A percentile compares a stretch with the other conserved stretches of the same genome.
Conservation (phyloP, 164 flowering plant genomes). For the Vitis rupestris region DNA sequence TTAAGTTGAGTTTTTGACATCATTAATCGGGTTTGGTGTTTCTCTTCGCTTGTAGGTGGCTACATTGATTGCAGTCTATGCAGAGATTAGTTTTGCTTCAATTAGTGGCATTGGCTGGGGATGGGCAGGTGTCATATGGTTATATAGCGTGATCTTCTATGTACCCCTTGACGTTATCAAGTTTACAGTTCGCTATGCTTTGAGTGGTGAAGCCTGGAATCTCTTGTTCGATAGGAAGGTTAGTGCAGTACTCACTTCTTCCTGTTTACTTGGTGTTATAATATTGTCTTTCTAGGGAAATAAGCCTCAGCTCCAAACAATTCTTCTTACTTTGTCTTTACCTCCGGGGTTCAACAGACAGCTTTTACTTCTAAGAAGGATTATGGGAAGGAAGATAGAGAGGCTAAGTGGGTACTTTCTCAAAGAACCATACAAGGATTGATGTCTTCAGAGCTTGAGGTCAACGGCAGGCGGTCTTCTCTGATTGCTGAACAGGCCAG, state of each 20-base stretch:
- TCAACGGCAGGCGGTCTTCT: constrained; percentile 47
- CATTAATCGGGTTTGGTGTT: neutral
- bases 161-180: constrained; percentile 74
- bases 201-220: constrained; percentile 86
- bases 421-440: constrained; percentile 70
- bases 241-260: constrained; percentile 10
- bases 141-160: constrained; percentile 73
- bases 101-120: constrained; percentile 85
- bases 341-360: constrained; percentile 43
- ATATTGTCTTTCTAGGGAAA: neutral
- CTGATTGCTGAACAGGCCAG: constrained; percentile 76
- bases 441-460: constrained; percentile 44
- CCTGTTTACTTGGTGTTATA: neutral
- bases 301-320: neutral
- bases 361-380: constrained; percentile 79
- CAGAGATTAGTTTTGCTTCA: constrained; percentile 65
- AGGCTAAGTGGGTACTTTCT: constrained; percentile 72
- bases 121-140: constrained; percentile 85
- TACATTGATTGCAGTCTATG: constrained; percentile 76
- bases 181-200: constrained; percentile 64
- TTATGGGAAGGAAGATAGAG: constrained; percentile 77
- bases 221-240: constrained; percentile 84
- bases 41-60: constrained; percentile 50
- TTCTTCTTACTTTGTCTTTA: neutral
- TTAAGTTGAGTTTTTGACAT: neutral